These are phyloP conservation scores for Trichoderma oligosporum DNA, from an alignment of 2,329 filamentous ascomycete species.

Conservation along the genomic window DNA sequence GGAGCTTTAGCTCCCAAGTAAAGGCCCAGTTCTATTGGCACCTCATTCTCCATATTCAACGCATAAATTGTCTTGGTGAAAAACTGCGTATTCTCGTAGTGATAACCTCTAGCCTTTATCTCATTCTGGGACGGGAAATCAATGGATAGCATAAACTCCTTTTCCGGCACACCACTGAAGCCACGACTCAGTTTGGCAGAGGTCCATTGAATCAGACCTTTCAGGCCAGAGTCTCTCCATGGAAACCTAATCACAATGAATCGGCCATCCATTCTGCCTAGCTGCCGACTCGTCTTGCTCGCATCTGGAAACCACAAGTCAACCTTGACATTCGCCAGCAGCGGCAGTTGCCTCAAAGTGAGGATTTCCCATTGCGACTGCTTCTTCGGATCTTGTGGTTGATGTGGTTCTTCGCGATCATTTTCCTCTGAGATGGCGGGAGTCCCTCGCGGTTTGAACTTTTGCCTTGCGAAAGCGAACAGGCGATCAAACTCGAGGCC, in stretches of 20 bases:
- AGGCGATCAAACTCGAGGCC: conserved; percentile 78
- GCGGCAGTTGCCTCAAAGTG: conserved; percentile 65
- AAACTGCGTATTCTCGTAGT: conserved; percentile 57
- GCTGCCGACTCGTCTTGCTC: conserved; percentile 48
- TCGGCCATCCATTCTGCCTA: conserved; percentile 49
- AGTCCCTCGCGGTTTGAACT: conserved; percentile 10
- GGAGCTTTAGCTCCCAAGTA: conserved; percentile 65
- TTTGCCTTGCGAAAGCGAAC: conserved; percentile 71
- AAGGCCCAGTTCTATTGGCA: conserved; percentile 58
- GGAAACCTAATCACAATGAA: conserved; percentile 67
- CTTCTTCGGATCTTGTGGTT: not conserved
- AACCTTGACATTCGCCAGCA: conserved; percentile 65
- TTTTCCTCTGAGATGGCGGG: conserved; percentile 37
- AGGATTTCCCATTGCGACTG: conserved; percentile 62
- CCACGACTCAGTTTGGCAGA: conserved; percentile 51
- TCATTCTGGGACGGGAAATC: conserved; percentile 55
- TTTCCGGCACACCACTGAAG: conserved; percentile 50
- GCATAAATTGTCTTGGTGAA: conserved; percentile 57
- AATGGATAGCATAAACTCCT: conserved; percentile 64
- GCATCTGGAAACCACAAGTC: conserved; percentile 68
- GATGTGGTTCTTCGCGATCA: conserved; percentile 26
- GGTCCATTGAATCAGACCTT: conserved; percentile 43
- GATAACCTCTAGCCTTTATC: conserved; percentile 57
- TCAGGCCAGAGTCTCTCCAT: conserved; percentile 49
- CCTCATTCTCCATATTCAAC: conserved; percentile 55